A percentile compares a stretch with the other conserved stretches of the same genome.
phyloP scores from a whole-genome alignment of 2,329 filamentous ascomycete genomes.

The Colletotrichum liriopes region DNA sequence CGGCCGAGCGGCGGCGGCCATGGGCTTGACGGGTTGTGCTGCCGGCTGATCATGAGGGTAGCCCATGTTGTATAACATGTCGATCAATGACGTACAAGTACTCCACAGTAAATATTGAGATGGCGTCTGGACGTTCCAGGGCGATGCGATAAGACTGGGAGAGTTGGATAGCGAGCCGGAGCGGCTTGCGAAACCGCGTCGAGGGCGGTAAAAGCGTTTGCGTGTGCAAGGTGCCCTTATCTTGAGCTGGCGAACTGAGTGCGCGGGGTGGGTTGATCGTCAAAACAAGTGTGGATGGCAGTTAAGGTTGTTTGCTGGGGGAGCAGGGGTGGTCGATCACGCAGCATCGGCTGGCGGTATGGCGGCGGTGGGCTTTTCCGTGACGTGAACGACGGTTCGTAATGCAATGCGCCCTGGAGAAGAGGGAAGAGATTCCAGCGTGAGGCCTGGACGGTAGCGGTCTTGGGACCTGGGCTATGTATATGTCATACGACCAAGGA shows the following conservation, averaged over 20 bases:
- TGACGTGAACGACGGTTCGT: conserved; percentile 8
- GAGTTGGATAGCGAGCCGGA: background rate
- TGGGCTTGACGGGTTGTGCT: conserved; percentile 28
- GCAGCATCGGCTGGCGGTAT: conserved; percentile 6
- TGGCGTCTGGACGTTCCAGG: background rate
- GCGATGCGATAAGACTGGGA: background rate
- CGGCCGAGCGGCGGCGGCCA: conserved; percentile 23
- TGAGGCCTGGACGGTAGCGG: background rate
- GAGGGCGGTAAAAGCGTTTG: background rate
- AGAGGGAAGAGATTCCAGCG: background rate
- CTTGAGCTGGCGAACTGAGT: background rate
- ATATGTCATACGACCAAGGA: conserved; percentile 36
- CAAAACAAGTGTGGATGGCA: conserved; percentile 1
- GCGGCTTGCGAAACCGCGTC: background rate
- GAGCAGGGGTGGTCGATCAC: conserved; percentile 5
- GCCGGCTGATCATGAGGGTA: conserved; percentile 45
- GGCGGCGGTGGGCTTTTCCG: background rate
- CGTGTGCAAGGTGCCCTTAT: background rate
- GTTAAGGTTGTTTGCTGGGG: conserved; percentile 18
- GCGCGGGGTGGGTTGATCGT: conserved; percentile 10
- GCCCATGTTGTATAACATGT: conserved; percentile 48
- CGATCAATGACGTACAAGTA: conserved; percentile 20
- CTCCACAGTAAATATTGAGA: background rate
- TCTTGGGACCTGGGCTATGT: conserved; percentile 35
- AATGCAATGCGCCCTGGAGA: background rate